Evolutionary conservation across 768 basidiomycete genomes (phyloP), one percentile per base, ranked within the genome.

Genomic region (Gautieria morchelliformis): DNA sequence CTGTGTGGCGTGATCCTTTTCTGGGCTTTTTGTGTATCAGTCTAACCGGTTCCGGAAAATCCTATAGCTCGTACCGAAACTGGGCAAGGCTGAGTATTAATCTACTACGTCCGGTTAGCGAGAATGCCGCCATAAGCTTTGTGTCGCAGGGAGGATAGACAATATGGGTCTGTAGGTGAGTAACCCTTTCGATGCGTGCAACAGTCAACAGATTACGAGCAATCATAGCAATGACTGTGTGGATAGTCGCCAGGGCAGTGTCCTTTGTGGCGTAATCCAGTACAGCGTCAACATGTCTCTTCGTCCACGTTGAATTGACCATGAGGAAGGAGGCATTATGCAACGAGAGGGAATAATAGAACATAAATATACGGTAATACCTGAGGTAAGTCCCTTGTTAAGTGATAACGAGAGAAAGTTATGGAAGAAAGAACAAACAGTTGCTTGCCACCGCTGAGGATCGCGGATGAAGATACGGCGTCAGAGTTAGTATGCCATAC

Each of bases 301-400:
- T 83, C 2, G 95, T 98, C 95, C 96, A 98, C 0, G 89, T 84
- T 4, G 93, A 96, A 70, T 98, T 98, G 63, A 89, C 93, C 90
- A 95, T 93, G 46, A 89, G 62, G 69, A 89, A 89, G 55, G 75
- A 79, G 2, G 92, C 83, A 41, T 77, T 78, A 24, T 81, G 78
- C 32, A 99, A 82, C 10, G 86, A 85, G 3, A 76, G 68, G 1
- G 88, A 75, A 68, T 99, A 98, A 56, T 87, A 78, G 59, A 81
- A 80, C 77, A 94, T 92, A 70, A 90, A 90, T 5, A 93, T 62
- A 50, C 84, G 82, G 70, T 99, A 98, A 69, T 98, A 98, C 10
- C 89, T 92, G 63, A 49, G 22, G 37, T 30, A 48, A 19, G 17
- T 7, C n/a, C n/a, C n/a, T n/a, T n/a, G 42, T 47, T 37, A 9